These are phyloP conservation scores for Taphrina pruni DNA, from an alignment of 1,139 yeast genomes.

Conservation along the genomic window DNA sequence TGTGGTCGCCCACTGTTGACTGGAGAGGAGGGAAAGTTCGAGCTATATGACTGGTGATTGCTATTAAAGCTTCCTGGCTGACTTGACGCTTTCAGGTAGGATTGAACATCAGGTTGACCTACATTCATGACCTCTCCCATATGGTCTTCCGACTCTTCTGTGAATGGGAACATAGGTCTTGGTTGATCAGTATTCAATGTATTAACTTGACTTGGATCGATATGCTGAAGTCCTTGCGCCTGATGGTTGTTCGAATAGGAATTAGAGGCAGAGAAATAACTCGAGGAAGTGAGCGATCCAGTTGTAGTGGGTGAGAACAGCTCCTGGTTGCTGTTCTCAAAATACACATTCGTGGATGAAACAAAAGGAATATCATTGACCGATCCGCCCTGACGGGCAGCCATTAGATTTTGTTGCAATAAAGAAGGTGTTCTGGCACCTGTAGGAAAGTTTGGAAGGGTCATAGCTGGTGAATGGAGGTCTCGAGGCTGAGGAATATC, in stretches of 20 bases:
- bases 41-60: not conserved
- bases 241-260: constrained; percentile 20
- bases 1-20: constrained; percentile 16
- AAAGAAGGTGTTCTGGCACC: constrained; percentile 32
- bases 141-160: constrained; percentile 32
- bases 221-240: constrained; percentile 13
- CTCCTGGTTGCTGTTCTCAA: constrained; percentile 14
- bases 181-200: constrained; percentile 25
- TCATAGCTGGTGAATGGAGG: constrained; percentile 14
- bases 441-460: constrained; percentile 35
- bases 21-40: constrained; percentile 8
- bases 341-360: constrained; percentile 9
- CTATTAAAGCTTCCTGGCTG: constrained; percentile 2
- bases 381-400: constrained; percentile 36
- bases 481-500: constrained; percentile 33
- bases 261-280: constrained; percentile 24
- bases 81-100: not conserved
- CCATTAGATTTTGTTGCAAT: constrained; percentile 37
- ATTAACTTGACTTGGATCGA: constrained; percentile 30
- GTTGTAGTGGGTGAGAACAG: constrained; percentile 18
- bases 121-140: constrained; percentile 40
- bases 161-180: constrained; percentile 32
- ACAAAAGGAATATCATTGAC: constrained; percentile 10
- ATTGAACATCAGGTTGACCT: constrained; percentile 16
- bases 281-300: constrained; percentile 26